Evolutionary conservation across 129 eudicot species (phyloP).

Genomic region (Helianthus annuus): DNA sequence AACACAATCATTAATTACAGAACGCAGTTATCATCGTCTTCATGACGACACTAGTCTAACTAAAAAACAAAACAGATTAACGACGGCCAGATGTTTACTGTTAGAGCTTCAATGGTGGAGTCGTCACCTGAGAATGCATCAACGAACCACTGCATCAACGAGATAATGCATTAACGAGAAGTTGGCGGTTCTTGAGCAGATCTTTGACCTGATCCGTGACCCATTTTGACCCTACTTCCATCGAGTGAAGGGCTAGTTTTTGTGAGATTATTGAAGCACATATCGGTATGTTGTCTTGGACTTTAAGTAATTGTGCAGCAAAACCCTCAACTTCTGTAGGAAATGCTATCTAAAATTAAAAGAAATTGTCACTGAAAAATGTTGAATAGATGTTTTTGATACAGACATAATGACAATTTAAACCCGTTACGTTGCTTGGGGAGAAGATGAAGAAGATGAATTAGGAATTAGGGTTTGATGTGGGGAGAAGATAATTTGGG

Average conservation of each 20-base stretch:
- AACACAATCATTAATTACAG: too few species aligned
- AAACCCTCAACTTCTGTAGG: slow-evolving; percentile 86
- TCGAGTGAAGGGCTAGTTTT: slow-evolving; percentile 69
- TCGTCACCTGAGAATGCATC: too few species aligned
- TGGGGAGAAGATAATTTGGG: too few species aligned
- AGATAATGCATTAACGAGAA: slow-evolving; percentile 70
- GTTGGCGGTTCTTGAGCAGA: slow-evolving; percentile 62
- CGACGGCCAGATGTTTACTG: too few species aligned
- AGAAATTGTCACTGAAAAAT: background rate
- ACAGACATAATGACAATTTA: background rate
- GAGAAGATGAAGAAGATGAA: too few species aligned
- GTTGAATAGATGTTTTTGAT: background rate
- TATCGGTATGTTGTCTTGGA: slow-evolving; percentile 97
- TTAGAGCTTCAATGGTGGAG: too few species aligned
- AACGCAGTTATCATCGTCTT: too few species aligned
- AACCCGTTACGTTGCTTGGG: too few species aligned
- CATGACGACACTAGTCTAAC: too few species aligned
- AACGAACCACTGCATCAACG: too few species aligned
- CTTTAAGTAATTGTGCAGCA: slow-evolving; percentile 71
- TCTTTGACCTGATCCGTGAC: slow-evolving; percentile 77
- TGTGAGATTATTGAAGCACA: slow-evolving; percentile 95
- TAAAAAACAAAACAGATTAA: too few species aligned
- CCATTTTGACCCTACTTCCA: slow-evolving; percentile 88
- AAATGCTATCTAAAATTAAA: slow-evolving; percentile 77
- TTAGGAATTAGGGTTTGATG: too few species aligned